A percentile compares a stretch with the other conserved stretches of the same genome.
These are phyloP conservation scores for Eragrostis tef DNA, from an alignment of 202 grass and related monocot species.

Conservation along the genomic window DNA sequence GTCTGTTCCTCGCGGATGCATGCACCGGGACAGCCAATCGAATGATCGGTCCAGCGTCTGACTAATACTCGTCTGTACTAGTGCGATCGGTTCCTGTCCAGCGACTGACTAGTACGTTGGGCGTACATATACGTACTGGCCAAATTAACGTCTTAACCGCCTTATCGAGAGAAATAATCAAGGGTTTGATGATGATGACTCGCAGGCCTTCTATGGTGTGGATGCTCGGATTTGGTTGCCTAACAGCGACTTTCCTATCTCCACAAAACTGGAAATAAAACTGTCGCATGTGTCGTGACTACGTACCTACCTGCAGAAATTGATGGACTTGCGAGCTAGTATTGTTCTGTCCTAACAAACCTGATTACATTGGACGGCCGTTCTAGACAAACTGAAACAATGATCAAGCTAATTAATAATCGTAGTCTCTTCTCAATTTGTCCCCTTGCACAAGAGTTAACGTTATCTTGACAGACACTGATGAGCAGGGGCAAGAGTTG, in stretches of 20 bases:
- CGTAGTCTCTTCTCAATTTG: not conserved
- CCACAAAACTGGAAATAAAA: not conserved
- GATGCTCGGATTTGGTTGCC: slow-evolving; percentile 6
- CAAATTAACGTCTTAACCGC: no score
- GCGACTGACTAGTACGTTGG: no score
- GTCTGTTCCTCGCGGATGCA: no score
- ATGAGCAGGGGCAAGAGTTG: not conserved
- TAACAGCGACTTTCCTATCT: not conserved
- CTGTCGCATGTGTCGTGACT: not conserved
- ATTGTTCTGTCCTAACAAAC: not conserved
- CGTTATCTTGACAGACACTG: not conserved
- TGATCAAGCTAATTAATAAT: not conserved
- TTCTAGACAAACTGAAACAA: not conserved
- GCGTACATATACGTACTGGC: no score
- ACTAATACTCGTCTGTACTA: no score
- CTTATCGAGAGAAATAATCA: no score
- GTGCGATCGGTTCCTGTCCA: no score
- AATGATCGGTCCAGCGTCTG: no score
- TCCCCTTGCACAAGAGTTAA: no score
- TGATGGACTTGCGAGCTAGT: not conserved
- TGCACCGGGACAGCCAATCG: no score
- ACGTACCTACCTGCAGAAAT: not conserved
- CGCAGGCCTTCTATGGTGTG: not conserved
- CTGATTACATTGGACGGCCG: not conserved
- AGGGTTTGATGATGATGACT: no score